Conservation (phyloP, 2,329 filamentous ascomycete genomes). For the Apiospora pterosperma region DNA sequence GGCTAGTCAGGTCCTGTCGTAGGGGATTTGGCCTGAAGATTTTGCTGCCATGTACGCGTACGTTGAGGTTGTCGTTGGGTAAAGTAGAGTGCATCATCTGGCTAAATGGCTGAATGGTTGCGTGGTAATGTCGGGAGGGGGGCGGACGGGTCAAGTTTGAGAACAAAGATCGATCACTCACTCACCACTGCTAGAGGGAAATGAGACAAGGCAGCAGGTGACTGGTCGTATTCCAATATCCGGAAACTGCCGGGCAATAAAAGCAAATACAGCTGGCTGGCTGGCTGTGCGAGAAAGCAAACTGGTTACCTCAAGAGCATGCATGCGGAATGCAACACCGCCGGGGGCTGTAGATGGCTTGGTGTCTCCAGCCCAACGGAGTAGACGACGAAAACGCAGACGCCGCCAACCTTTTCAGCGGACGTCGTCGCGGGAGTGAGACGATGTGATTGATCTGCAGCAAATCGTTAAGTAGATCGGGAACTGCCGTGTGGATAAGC, state of each 20-base stretch:
- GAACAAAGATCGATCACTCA: neutral
- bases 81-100: constrained; percentile 4
- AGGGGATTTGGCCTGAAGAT: neutral
- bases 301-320: neutral
- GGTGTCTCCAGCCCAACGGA: too few relatives aligned
- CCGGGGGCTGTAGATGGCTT: too few relatives aligned
- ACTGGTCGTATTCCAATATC: neutral
- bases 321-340: too few relatives aligned
- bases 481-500: neutral
- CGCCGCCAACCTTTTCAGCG: neutral
- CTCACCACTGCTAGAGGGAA: neutral
- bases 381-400: too few relatives aligned
- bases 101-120: constrained; percentile 7
- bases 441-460: neutral
- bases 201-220: neutral
- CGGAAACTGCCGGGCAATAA: neutral
- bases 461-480: neutral
- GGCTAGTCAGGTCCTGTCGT: neutral
- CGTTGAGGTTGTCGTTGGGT: constrained; percentile 6
- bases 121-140: neutral
- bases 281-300: neutral
- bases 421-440: neutral
- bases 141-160: neutral
- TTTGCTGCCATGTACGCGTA: neutral
- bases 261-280: neutral